Evolutionary conservation across 2,329 filamentous ascomycete species (phyloP), one percentile per base, ranked within the genome.

Genomic region (Parastagonospora avenae): DNA sequence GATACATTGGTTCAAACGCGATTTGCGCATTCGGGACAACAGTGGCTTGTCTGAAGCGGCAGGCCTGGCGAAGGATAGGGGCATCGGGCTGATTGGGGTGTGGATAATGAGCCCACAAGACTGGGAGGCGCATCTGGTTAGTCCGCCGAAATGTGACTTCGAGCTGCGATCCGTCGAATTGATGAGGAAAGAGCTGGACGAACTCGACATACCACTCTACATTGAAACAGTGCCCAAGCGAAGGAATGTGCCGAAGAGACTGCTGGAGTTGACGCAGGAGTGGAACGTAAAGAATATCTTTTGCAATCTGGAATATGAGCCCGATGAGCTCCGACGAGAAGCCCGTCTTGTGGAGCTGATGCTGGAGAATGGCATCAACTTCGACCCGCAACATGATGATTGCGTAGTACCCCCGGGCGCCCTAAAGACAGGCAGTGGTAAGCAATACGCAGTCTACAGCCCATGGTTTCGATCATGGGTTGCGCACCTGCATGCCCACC

Each of bases 1-100:
- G 0, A 83, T 96, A 0, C 90, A 96, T 74, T 96, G 92, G 92
- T 96, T 93, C 78, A 95, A 94, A 74, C 85, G 84, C 65, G 92
- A 96, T 70, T 74, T 96, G 43, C 82, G 92, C 2, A 79, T 82
- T 1, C 72, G 76, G 0, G 92, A 97, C 70, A 96, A 96, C 69
- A 87, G 83, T 8, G 84, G 84, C 0, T 73, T 96, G 19, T 80
- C 82, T 30, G 73, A 86, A 54, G 92, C 92, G 0, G 85, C 83
- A 48, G 76, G 85, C 50, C 80, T 81, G 42, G 90, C 91, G 1
- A 85, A 84, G 50, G 80, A 85, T 32, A 80, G 84, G n/a, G 82
- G 82, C 0, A 80, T 92, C 0, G 88, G 91, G 1, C 75, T 96
- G 32, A 83, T 96, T 32, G 84, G 85, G 48, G 73, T 96, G 40